A percentile compares a stretch with the other conserved stretches of the same genome.
Conservation (phyloP, 2,329 filamentous ascomycete species). For the Exophiala xenobiotica region DNA sequence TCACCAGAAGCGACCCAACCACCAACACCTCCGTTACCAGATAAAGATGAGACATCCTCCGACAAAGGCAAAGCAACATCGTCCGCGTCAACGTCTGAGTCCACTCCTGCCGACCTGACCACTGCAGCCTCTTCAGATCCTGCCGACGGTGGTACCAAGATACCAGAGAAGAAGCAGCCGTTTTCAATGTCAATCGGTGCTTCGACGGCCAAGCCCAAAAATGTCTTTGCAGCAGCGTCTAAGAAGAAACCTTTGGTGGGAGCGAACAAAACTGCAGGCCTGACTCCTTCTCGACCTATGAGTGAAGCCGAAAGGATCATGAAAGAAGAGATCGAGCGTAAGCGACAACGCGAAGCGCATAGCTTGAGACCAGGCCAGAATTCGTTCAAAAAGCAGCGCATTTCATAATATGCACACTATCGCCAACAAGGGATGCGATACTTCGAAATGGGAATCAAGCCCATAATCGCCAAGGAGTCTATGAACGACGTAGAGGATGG, state of each 20-base stretch:
- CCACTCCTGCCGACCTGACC: neutral
- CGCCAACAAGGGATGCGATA: too few relatives aligned
- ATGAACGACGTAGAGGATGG: too few relatives aligned
- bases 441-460: too few relatives aligned
- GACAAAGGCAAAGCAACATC: conserved; percentile 20
- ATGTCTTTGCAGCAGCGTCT: conserved; percentile 64
- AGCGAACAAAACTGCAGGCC: conserved; percentile 61
- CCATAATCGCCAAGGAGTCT: too few relatives aligned
- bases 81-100: conserved; percentile 33
- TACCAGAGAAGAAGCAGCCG: conserved; percentile 24
- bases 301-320: conserved; percentile 86
- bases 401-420: too few relatives aligned
- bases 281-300: conserved; percentile 72
- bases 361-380: conserved; percentile 17
- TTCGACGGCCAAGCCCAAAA: conserved; percentile 62
- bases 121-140: neutral
- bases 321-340: conserved; percentile 76
- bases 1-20: conserved; percentile 29
- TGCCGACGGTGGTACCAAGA: neutral
- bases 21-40: conserved; percentile 30
- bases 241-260: conserved; percentile 69
- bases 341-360: conserved; percentile 48
- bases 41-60: conserved; percentile 20
- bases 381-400: conserved; percentile 27
- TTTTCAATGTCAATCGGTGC: conserved; percentile 66